phyloP scores from a whole-genome alignment of 345 rosid genomes.

The Hibiscus mutabilis region DNA sequence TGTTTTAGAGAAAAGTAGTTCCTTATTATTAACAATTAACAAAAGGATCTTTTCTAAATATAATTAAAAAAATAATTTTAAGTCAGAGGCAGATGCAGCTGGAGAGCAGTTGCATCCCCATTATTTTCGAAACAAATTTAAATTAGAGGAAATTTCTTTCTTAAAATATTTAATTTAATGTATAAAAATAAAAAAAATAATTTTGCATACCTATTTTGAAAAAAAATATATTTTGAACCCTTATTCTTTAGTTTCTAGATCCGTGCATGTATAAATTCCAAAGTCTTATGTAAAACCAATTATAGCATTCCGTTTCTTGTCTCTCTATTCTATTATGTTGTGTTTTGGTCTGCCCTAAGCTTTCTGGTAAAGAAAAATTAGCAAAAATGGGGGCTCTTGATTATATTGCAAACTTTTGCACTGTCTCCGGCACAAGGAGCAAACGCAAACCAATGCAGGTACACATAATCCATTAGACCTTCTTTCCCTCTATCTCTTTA shows the following conservation, averaged over 20 bases:
- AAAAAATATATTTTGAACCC: too few relatives aligned
- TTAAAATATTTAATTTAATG: too few relatives aligned
- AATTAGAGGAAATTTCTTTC: too few relatives aligned
- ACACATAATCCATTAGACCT: background rate
- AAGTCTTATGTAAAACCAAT: background rate
- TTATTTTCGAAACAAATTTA: too few relatives aligned
- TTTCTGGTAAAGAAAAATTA: slow-evolving; percentile 19
- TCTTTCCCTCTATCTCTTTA: background rate
- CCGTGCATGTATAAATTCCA: slow-evolving; percentile 5
- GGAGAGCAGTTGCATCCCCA: too few relatives aligned
- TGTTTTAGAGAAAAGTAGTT: too few relatives aligned
- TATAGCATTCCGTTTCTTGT: background rate
- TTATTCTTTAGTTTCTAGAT: too few relatives aligned
- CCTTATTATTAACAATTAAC: background rate
- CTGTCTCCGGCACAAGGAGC: slow-evolving; percentile 55
- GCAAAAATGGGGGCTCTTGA: slow-evolving; percentile 83
- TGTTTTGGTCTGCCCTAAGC: background rate
- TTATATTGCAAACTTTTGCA: slow-evolving; percentile 75
- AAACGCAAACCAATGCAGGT: slow-evolving; percentile 96
- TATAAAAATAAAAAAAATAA: too few relatives aligned
- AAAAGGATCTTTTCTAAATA: background rate
- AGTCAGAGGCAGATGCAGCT: too few relatives aligned
- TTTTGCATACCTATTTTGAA: too few relatives aligned
- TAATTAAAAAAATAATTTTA: too few relatives aligned
- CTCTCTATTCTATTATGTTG: slow-evolving; percentile 4